phyloP scores from a whole-genome alignment of 2,329 filamentous ascomycete species.

The Clonostachys rhizophaga region DNA sequence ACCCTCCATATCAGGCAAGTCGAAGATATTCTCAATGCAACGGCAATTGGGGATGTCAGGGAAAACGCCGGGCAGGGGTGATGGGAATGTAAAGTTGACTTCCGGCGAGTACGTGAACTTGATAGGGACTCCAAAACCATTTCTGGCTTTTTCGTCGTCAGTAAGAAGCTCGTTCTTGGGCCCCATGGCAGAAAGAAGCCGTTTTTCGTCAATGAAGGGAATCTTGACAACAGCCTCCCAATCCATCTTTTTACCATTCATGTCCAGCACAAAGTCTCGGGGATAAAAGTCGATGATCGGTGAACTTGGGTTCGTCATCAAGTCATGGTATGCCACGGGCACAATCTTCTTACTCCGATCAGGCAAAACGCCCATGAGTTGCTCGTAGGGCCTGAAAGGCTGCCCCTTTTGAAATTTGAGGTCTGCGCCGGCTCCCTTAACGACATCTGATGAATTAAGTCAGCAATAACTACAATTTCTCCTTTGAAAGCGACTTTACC shows the following conservation, averaged over 20 bases:
- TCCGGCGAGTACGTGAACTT: slow-evolving; percentile 86
- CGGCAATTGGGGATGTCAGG: slow-evolving; percentile 82
- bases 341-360: slow-evolving; percentile 98
- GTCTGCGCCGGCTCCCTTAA: slow-evolving; percentile 79
- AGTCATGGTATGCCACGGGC: slow-evolving; percentile 75
- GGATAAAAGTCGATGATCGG: slow-evolving; percentile 98
- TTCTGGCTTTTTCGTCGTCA: slow-evolving; percentile 74
- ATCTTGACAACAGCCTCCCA: slow-evolving; percentile 99
- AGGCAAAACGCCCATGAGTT: slow-evolving; percentile 96
- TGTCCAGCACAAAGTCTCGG: slow-evolving; percentile 92
- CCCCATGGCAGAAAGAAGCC: slow-evolving; percentile 80
- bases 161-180: slow-evolving; percentile 76
- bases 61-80: slow-evolving; percentile 84
- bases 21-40: slow-evolving; percentile 94
- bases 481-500: slow-evolving; percentile 35
- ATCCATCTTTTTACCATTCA: slow-evolving; percentile 99
- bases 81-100: slow-evolving; percentile 78
- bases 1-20: slow-evolving; percentile 87
- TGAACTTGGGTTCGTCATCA: slow-evolving; percentile 88
- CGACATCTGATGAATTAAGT: slow-evolving; percentile 61
- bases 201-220: slow-evolving; percentile 92
- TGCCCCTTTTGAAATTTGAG: slow-evolving; percentile 92
- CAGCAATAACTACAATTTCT: slow-evolving; percentile 35
- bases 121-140: slow-evolving; percentile 85
- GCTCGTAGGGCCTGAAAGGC: slow-evolving; percentile 91